Conservation (phyloP, 1,139 yeast species). For the Candida smagusa region DNA sequence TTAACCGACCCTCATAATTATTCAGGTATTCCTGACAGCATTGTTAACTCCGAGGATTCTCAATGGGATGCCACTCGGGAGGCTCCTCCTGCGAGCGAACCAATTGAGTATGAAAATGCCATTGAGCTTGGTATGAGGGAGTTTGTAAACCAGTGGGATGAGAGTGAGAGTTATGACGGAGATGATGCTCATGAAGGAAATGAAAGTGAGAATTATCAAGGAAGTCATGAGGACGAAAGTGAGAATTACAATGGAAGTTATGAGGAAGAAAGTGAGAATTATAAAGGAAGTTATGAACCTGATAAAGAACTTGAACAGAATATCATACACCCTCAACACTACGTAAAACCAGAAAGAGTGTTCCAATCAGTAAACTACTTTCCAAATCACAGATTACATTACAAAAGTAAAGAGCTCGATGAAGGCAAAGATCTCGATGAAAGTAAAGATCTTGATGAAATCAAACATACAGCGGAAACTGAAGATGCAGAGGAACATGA, state of each 20-base stretch:
- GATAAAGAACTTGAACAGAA: not conserved
- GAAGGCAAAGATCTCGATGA: constrained; percentile 1
- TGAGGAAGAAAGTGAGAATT: not conserved
- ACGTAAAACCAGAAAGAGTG: constrained; percentile 26
- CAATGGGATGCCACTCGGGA: constrained; percentile 40
- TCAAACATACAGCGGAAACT: not conserved
- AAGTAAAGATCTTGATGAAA: not conserved
- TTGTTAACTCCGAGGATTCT: constrained; percentile 23
- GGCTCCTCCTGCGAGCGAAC: constrained; percentile 26
- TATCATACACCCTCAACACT: not conserved
- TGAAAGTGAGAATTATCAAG: not conserved
- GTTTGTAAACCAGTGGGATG: constrained; percentile 20
- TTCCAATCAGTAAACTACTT: constrained; percentile 27
- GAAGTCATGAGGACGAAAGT: not conserved
- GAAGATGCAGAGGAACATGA: constrained; percentile 4
- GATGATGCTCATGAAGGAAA: not conserved
- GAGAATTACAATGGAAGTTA: not conserved
- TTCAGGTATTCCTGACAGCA: constrained; percentile 18
- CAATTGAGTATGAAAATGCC: not conserved
- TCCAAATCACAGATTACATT: constrained; percentile 24
- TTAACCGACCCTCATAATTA: constrained; percentile 32
- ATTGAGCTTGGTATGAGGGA: constrained; percentile 11
- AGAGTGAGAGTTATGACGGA: constrained; percentile 6
- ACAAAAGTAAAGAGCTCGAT: constrained; percentile 1
- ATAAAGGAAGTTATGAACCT: not conserved